These are phyloP conservation scores for Adansonia madagascariensis DNA, from an alignment of 441 rosid genomes.

Conservation along the genomic window DNA sequence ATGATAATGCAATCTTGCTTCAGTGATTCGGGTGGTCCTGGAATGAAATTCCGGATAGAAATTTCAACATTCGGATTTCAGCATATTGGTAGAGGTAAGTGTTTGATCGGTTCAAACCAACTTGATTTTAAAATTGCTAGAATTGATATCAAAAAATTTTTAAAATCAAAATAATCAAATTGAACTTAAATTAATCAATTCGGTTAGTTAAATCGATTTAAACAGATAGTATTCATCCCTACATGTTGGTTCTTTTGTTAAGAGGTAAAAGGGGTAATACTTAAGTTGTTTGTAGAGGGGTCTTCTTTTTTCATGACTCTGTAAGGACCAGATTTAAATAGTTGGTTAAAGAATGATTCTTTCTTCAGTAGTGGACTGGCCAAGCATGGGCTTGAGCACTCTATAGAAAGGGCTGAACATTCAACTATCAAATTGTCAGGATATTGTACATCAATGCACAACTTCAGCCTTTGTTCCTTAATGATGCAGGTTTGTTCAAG, in stretches of 20 bases:
- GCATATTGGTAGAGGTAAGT: too few species aligned
- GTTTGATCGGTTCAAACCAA: too few species aligned
- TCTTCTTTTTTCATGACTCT: not conserved
- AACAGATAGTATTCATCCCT: too few species aligned
- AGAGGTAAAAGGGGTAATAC: not conserved
- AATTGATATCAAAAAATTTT: too few species aligned
- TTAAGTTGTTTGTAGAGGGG: not conserved
- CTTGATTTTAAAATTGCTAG: too few species aligned
- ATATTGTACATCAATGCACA: not conserved
- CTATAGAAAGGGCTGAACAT: too few species aligned
- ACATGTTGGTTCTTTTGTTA: not conserved
- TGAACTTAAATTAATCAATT: too few species aligned
- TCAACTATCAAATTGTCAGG: not conserved
- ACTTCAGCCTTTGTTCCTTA: not conserved
- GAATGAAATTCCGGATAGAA: not conserved
- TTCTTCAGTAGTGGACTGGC: not conserved
- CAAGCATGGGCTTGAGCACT: not conserved
- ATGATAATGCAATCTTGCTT: not conserved
- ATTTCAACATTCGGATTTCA: not conserved
- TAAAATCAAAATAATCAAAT: too few species aligned
- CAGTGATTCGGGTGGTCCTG: not conserved
- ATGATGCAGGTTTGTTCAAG: not conserved
- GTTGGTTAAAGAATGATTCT: not conserved
- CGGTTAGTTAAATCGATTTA: too few species aligned
- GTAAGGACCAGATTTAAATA: not conserved